Conservation (phyloP, 179 eudicot species). For the Actinidia polygama region DNA sequence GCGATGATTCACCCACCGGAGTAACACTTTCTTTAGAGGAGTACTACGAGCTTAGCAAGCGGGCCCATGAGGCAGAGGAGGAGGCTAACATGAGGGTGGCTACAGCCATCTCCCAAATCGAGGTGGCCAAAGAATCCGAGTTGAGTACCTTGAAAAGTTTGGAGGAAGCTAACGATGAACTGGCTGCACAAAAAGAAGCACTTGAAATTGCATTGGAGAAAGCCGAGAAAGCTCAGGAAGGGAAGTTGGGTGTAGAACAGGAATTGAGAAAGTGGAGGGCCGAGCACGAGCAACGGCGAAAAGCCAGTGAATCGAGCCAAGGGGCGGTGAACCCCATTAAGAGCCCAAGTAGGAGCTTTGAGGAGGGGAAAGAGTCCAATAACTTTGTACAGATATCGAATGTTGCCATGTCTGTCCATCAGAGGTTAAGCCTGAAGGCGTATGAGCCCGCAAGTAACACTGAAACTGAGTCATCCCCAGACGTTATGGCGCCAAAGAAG, state of each 20-base stretch:
- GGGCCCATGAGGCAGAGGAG: conserved; percentile 84
- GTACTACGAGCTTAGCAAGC: conserved; percentile 78
- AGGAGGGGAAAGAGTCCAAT: conserved; percentile 43
- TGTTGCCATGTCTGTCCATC: conserved; percentile 26
- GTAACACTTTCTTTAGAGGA: conserved; percentile 83
- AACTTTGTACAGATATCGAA: conserved; percentile 30
- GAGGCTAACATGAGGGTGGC: conserved; percentile 63
- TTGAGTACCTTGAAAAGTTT: conserved; percentile 55
- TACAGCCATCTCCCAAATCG: conserved; percentile 69
- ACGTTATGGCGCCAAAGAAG: conserved; percentile 35
- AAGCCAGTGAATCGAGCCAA: conserved; percentile 53
- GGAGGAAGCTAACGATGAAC: conserved; percentile 58
- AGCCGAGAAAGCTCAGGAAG: conserved; percentile 83
- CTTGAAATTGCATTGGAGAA: conserved; percentile 60
- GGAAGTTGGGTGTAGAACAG: conserved; percentile 84
- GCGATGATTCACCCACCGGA: conserved; percentile 44
- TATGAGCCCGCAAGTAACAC: conserved; percentile 34
- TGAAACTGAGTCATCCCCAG: conserved; percentile 39
- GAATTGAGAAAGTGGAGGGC: conserved; percentile 89
- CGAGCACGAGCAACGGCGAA: conserved; percentile 68
- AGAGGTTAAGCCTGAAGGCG: conserved; percentile 44
- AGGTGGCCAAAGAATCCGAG: conserved; percentile 69
- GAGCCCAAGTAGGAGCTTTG: conserved; percentile 55
- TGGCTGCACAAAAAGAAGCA: conserved; percentile 64
- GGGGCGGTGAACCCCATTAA: conserved; percentile 17